phyloP scores from a whole-genome alignment of 345 rosid genomes.

The Pistacia integerrima region DNA sequence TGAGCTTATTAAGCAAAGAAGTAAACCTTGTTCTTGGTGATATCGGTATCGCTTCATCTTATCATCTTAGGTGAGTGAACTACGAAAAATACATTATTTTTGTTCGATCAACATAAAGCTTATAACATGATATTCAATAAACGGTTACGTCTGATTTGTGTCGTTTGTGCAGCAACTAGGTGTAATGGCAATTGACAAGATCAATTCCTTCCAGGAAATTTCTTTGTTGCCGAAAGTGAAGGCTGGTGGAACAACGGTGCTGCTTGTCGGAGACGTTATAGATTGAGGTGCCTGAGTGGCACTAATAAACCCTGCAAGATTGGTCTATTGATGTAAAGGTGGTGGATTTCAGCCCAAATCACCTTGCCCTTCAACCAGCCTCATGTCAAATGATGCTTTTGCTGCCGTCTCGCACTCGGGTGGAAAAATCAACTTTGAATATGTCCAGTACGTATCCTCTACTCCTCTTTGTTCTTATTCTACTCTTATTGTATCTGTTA shows the following conservation, averaged over 20 bases:
- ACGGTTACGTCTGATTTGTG: neutral
- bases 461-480: neutral
- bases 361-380: conserved; percentile 39
- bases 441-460: conserved; percentile 25
- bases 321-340: conserved; percentile 35
- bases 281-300: conserved; percentile 37
- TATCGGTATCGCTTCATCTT: conserved; percentile 33
- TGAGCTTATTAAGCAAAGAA: conserved; percentile 10
- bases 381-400: conserved; percentile 33
- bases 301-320: conserved; percentile 29
- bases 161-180: conserved; percentile 24
- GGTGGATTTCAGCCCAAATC: conserved; percentile 35
- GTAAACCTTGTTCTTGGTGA: conserved; percentile 21
- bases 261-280: conserved; percentile 37
- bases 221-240: conserved; percentile 34
- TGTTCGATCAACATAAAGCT: neutral
- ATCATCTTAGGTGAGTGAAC: conserved; percentile 29
- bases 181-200: conserved; percentile 36
- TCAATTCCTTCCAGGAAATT: conserved; percentile 30
- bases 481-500: neutral
- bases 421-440: conserved; percentile 37
- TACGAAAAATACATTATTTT: neutral
- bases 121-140: neutral
- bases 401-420: conserved; percentile 15
- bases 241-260: conserved; percentile 43